Percentiles rank a stretch among this genome's conserved stretches.
These are phyloP conservation scores for Eutrema heterophyllum DNA, from an alignment of 345 rosid genomes.

Conservation along the genomic window DNA sequence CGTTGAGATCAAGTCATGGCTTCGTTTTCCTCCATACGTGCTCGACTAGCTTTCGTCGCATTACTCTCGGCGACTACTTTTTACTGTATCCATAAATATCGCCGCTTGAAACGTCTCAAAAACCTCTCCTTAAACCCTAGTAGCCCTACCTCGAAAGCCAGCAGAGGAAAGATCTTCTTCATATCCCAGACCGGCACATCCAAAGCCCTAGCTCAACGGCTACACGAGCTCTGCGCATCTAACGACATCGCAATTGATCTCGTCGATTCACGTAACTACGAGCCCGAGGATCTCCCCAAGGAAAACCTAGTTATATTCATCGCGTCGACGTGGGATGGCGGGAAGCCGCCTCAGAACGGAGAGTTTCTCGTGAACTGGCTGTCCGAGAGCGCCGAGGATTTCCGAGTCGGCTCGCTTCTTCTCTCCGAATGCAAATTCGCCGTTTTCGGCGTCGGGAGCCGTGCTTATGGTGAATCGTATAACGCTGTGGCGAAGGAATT, in stretches of 20 bases:
- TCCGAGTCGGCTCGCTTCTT: slow-evolving; percentile 75
- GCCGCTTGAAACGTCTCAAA: slow-evolving; percentile 50
- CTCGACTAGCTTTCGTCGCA: slow-evolving; percentile 63
- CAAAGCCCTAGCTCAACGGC: slow-evolving; percentile 59
- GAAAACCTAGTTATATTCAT: slow-evolving; percentile 57
- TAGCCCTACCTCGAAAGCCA: background rate
- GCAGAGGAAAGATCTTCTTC: slow-evolving; percentile 64
- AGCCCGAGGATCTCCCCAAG: slow-evolving; percentile 84
- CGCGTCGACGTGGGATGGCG: slow-evolving; percentile 92
- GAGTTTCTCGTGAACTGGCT: slow-evolving; percentile 71
- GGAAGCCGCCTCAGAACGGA: slow-evolving; percentile 63
- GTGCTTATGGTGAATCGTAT: slow-evolving; percentile 57
- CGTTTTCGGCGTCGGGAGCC: slow-evolving; percentile 89
- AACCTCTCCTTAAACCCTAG: slow-evolving; percentile 36
- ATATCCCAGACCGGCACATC: slow-evolving; percentile 82
- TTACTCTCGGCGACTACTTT: slow-evolving; percentile 78
- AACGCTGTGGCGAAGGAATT: slow-evolving; percentile 76
- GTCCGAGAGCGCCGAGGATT: slow-evolving; percentile 79
- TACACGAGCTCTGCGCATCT: slow-evolving; percentile 37
- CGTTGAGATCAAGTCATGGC: slow-evolving; percentile 6
- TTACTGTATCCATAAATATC: slow-evolving; percentile 76
- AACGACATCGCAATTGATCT: slow-evolving; percentile 54
- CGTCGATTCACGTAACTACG: slow-evolving; percentile 68
- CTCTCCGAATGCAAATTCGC: slow-evolving; percentile 64
- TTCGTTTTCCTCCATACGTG: slow-evolving; percentile 42